A percentile compares a stretch with the other conserved stretches of the same genome.
phyloP scores from a whole-genome alignment of 495 filamentous ascomycete species.

The Podospora conica region DNA sequence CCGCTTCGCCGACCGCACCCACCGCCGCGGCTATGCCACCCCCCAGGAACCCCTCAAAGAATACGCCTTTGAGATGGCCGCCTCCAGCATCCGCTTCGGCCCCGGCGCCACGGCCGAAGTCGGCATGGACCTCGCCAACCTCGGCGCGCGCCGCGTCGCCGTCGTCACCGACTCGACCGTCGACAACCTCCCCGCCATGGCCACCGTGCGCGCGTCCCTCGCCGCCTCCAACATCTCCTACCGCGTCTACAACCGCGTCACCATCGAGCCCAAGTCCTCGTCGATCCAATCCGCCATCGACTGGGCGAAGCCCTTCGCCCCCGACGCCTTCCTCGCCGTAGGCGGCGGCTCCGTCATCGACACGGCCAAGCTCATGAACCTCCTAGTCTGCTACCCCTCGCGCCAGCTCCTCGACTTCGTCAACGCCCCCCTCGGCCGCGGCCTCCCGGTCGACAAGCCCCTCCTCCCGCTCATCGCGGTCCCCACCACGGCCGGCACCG shows the following conservation, averaged over 20 bases:
- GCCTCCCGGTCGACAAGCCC: slow-evolving; percentile 72
- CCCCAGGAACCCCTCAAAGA: slow-evolving; percentile 80
- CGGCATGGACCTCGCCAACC: slow-evolving; percentile 96
- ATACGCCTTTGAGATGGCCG: slow-evolving; percentile 98
- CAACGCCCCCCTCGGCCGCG: slow-evolving; percentile 88
- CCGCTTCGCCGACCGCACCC: slow-evolving; percentile 23
- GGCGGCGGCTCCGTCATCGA: slow-evolving; percentile 89
- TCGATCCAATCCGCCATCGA: slow-evolving; percentile 85
- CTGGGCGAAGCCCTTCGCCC: slow-evolving; percentile 68
- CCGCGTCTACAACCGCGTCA: slow-evolving; percentile 68
- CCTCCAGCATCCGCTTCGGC: slow-evolving; percentile 88
- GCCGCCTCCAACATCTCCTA: slow-evolving; percentile 70
- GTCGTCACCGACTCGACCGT: slow-evolving; percentile 87
- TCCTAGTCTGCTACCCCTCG: slow-evolving; percentile 81
- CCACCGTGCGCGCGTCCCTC: slow-evolving; percentile 71
- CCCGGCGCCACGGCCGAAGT: slow-evolving; percentile 92
- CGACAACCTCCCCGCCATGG: slow-evolving; percentile 73
- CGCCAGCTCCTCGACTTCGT: slow-evolving; percentile 96
- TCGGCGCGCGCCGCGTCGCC: slow-evolving; percentile 77
- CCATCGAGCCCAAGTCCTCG: slow-evolving; percentile 88
- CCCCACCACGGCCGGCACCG: slow-evolving; percentile 92
- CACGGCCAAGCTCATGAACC: slow-evolving; percentile 97
- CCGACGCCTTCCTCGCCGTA: slow-evolving; percentile 88
- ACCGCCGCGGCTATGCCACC: slow-evolving; percentile 53
- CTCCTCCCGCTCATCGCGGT: slow-evolving; percentile 83